Evolutionary conservation across 2,329 filamentous ascomycete species (phyloP).

Genomic region (Aspergillus puulaauensis): DNA sequence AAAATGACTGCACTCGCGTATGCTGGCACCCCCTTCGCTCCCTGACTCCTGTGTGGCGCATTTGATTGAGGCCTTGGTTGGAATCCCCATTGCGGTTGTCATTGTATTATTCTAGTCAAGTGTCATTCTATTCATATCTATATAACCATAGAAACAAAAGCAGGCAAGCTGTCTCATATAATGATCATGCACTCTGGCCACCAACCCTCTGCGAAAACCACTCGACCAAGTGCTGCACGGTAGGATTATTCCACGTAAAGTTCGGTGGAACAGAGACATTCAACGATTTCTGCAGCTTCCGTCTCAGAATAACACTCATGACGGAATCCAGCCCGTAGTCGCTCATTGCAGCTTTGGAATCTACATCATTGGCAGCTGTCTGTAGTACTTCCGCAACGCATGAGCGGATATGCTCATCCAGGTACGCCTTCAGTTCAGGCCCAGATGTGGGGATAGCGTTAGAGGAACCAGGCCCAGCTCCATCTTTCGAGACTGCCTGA

Average conservation of each 20-base stretch:
- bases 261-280: conserved; percentile 41
- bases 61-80: no score
- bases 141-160: no score
- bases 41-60: no score
- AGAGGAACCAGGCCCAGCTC: background rate
- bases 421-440: background rate
- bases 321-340: conserved; percentile 44
- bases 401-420: conserved; percentile 28
- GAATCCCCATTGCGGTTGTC: no score
- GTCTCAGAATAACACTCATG: conserved; percentile 39
- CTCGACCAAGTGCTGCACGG: conserved; percentile 32
- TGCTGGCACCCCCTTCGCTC: no score
- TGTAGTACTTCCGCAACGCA: conserved; percentile 37
- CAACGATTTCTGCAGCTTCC: conserved; percentile 35
- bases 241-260: conserved; percentile 43
- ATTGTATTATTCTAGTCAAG: no score
- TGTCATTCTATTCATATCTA: no score
- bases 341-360: conserved; percentile 32
- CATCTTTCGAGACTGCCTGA: background rate
- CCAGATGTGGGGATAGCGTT: background rate
- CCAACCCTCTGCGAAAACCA: background rate
- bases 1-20: no score
- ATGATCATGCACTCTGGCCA: background rate
- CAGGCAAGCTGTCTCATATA: no score
- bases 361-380: conserved; percentile 31